These are phyloP conservation scores for Capronia coronata DNA, from an alignment of 2,329 filamentous ascomycete species.

Conservation along the genomic window DNA sequence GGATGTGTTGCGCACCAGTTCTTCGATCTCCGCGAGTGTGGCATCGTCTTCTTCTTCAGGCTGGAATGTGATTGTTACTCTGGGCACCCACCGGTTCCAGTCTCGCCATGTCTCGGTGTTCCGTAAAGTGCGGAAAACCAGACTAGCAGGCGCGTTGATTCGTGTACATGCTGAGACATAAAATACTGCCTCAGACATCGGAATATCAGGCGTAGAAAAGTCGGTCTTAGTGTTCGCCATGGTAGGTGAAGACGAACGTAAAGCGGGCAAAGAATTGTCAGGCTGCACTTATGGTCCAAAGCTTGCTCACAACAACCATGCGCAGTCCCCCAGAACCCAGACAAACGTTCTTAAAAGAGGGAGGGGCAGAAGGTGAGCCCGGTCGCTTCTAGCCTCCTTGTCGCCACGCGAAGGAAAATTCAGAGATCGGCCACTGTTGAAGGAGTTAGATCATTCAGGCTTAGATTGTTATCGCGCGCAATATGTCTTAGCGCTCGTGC, in stretches of 20 bases:
- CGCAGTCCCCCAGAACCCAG: not conserved
- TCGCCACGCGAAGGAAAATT: no score
- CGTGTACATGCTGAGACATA: constrained; percentile 33
- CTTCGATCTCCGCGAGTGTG: constrained; percentile 24
- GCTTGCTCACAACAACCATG: not conserved
- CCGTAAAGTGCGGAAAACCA: constrained; percentile 41
- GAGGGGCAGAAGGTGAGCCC: no score
- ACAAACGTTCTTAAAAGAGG: no score
- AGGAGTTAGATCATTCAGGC: no score
- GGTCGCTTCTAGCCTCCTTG: no score
- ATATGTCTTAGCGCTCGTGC: no score
- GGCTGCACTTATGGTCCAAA: not conserved
- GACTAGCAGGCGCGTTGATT: constrained; percentile 38
- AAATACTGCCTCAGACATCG: constrained; percentile 30
- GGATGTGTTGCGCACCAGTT: constrained; percentile 27
- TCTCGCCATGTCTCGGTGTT: constrained; percentile 42
- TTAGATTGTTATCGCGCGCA: no score
- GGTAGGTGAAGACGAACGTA: not conserved
- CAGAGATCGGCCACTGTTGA: no score
- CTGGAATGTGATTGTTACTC: constrained; percentile 42
- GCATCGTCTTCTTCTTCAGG: constrained; percentile 23
- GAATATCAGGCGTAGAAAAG: constrained; percentile 33
- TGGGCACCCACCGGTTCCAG: constrained; percentile 45
- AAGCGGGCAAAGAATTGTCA: not conserved
- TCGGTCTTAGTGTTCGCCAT: constrained; percentile 19